phyloP scores from a whole-genome alignment of 352 stramenopile species.

The Halophytophthora batemanensis region DNA sequence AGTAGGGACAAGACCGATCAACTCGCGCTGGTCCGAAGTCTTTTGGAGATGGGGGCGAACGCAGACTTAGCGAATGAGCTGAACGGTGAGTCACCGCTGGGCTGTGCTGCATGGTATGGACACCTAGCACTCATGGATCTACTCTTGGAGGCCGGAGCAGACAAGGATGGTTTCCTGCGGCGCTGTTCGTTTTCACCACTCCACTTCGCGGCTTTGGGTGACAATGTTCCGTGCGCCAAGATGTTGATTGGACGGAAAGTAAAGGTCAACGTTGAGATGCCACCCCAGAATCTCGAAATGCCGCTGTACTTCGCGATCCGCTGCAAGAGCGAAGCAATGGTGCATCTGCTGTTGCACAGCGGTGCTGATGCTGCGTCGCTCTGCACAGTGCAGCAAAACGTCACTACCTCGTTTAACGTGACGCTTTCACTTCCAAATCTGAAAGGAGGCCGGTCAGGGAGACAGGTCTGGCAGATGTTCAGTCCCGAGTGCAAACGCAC shows the following conservation, averaged over 20 bases:
- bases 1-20: conserved; percentile 9
- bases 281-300: conserved; percentile 34
- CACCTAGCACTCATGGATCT: conserved; percentile 45
- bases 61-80: conserved; percentile 42
- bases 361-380: conserved; percentile 37
- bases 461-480: not conserved
- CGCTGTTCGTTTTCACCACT: conserved; percentile 50
- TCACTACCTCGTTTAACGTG: conserved; percentile 39
- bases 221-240: conserved; percentile 37
- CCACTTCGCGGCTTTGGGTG: conserved; percentile 52
- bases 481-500: not conserved
- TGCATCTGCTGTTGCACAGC: conserved; percentile 41
- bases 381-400: conserved; percentile 34
- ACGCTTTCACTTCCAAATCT: conserved; percentile 4
- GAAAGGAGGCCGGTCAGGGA: not conserved
- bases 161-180: conserved; percentile 32
- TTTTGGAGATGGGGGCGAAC: conserved; percentile 57
- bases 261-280: conserved; percentile 38
- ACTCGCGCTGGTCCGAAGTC: conserved; percentile 37
- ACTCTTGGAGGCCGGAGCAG: conserved; percentile 43
- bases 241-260: conserved; percentile 32
- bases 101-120: conserved; percentile 48
- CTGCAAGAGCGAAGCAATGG: conserved; percentile 41
- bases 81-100: conserved; percentile 51
- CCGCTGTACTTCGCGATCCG: conserved; percentile 63